Base-by-base conservation (phyloP, 1,284 basidiomycete genomes). In the Puccinia coronata region DNA sequence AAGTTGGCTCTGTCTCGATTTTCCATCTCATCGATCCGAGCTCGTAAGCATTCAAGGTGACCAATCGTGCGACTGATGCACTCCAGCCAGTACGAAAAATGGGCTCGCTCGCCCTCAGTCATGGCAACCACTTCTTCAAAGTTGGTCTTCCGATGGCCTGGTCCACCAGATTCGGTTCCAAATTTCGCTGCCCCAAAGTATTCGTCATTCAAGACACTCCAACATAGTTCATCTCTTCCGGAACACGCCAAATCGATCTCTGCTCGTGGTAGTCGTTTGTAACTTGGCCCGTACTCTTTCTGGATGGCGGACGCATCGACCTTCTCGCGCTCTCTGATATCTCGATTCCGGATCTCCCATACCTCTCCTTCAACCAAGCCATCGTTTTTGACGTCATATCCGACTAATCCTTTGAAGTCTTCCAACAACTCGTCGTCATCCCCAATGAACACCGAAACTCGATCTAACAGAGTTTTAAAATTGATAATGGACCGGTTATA, bases 401-500 rank as follows among this genome's bases (percentile, higher is more conserved):
- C 79, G 28, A 81, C 79, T 43, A 81, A 65, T 31, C 79, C 79
- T 31, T 81, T 81, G 41, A 81, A 81, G 36, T 81, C 79, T 12
- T 81, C 79, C 41, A 81, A 74, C 18, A 81, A 57, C 39, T 73
- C 79, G 53, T 73, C 79, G 28, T 81, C 59, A 74, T 81, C 79
- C 14, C 79, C 79, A 67, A 81, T 81, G 61, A 72, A 81, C 2
- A 81, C 79, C 41, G 79, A 81, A 16, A 81, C 79, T 61, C 79
- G 55, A 73, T 81, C 79, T 12, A 81, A 36, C 28, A 81, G 34
- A 49, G 79, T 81, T 39, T 74, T 81, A 14, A 81, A 81, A 67
- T 81, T 71, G 61, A 81, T 81, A n/a, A 81, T 84, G 70, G 86
- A 85, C 82, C 86, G 85, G 25, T 86, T 85, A 83, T 85, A 86